Conservation (phyloP, 371 early-diverging fungal species). For the Zopfochytrium polystomum region DNA sequence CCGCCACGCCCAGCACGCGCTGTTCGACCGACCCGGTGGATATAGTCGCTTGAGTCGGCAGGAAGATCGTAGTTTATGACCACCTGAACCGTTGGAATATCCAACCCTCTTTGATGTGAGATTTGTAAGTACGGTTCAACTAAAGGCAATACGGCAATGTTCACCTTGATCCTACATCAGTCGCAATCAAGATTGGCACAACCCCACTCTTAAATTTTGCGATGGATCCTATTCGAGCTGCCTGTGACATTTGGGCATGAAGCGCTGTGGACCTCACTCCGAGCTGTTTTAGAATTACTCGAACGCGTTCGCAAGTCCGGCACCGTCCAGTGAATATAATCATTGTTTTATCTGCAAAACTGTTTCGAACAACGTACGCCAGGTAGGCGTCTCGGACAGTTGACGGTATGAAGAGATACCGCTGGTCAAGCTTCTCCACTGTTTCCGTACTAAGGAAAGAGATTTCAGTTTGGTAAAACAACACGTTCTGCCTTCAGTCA, state of each 20-base stretch:
- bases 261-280: conserved; percentile 85
- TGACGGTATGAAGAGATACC: conserved; percentile 89
- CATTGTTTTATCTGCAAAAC: conserved; percentile 70
- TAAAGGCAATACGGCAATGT: background rate
- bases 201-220: conserved; percentile 89
- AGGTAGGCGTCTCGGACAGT: conserved; percentile 90
- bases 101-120: conserved; percentile 99
- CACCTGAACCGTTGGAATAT: conserved; percentile 93
- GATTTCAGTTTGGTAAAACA: conserved; percentile 2
- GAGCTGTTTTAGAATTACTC: conserved; percentile 80
- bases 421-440: conserved; percentile 83
- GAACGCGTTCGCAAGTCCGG: conserved; percentile 75
- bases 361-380: conserved; percentile 68
- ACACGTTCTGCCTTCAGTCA: background rate
- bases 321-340: conserved; percentile 91
- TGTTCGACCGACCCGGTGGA: conserved; percentile 99
- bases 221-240: conserved; percentile 83
- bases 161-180: conserved; percentile 94
- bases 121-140: conserved; percentile 11
- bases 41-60: conserved; percentile 95
- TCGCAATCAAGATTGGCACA: conserved; percentile 85
- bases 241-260: conserved; percentile 92
- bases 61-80: conserved; percentile 98
- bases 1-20: conserved; percentile 94
- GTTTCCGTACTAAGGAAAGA: conserved; percentile 59